Evolutionary conservation across 2,329 filamentous ascomycete genomes (phyloP).

Genomic region (Xylaria sp.): DNA sequence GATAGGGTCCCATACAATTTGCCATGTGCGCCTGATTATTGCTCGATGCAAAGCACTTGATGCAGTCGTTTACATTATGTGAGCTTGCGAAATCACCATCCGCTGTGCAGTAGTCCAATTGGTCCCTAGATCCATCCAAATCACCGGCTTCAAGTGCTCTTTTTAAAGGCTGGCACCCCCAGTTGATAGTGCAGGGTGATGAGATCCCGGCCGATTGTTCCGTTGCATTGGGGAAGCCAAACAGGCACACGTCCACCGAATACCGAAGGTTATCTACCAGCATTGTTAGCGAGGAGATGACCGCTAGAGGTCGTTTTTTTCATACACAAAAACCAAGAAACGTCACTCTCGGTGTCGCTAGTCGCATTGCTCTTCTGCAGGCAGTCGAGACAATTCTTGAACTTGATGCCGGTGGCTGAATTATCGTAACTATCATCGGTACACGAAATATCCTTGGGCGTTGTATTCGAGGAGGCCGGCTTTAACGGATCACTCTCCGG

Average conservation of each 20-base stretch:
- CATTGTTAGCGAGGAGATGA: slow-evolving; percentile 29
- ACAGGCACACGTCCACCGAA: slow-evolving; percentile 55
- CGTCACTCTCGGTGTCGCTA: slow-evolving; percentile 48
- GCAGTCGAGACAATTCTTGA: slow-evolving; percentile 54
- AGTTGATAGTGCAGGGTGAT: slow-evolving; percentile 50
- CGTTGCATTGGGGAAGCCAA: slow-evolving; percentile 39
- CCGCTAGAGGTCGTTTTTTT: slow-evolving; percentile 30
- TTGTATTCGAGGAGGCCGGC: slow-evolving; percentile 49
- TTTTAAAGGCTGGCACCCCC: slow-evolving; percentile 49
- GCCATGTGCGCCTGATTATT: slow-evolving; percentile 50
- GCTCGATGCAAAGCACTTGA: slow-evolving; percentile 51
- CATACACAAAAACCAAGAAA: slow-evolving; percentile 55
- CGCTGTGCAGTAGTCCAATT: slow-evolving; percentile 51
- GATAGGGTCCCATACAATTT: slow-evolving; percentile 50
- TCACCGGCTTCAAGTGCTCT: slow-evolving; percentile 45
- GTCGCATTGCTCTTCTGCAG: slow-evolving; percentile 52
- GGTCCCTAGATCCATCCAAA: slow-evolving; percentile 34
- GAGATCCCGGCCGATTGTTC: slow-evolving; percentile 42
- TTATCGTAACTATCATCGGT: slow-evolving; percentile 48
- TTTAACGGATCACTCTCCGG: slow-evolving; percentile 42
- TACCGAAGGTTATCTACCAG: slow-evolving; percentile 57
- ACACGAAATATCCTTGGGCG: slow-evolving; percentile 54
- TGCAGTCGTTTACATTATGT: slow-evolving; percentile 45
- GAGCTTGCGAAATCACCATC: slow-evolving; percentile 44
- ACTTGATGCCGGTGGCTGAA: slow-evolving; percentile 50